Evolutionary conservation across 176 grass and related monocot species (phyloP).

Genomic region (Ensete glaucum): DNA sequence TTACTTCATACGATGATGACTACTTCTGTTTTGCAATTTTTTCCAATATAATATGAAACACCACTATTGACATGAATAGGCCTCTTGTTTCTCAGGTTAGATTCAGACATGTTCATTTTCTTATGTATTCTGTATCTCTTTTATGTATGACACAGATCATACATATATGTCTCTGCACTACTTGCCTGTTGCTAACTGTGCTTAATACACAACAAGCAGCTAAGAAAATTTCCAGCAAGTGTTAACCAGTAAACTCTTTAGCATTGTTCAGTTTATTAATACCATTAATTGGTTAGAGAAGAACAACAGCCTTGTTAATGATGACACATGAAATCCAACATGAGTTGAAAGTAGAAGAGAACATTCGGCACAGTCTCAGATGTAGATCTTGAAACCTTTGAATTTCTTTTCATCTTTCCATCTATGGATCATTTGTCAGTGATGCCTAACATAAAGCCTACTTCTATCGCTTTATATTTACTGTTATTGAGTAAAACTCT

Average conservation of each 20-base stretch:
- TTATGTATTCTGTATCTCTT: not conserved
- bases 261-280: not conserved
- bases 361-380: too few relatives aligned
- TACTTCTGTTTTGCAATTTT: not conserved
- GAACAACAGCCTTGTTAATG: too few relatives aligned
- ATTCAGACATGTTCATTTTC: not conserved
- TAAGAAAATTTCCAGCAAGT: too few relatives aligned
- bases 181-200: not conserved
- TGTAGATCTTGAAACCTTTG: too few relatives aligned
- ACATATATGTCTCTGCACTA: too few relatives aligned
- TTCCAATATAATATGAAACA: not conserved
- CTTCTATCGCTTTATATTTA: not conserved
- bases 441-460: too few relatives aligned
- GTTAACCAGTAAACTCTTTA: not conserved
- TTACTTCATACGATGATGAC: not conserved
- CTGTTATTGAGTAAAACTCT: conserved; percentile 9
- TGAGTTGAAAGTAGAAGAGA: too few relatives aligned
- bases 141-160: not conserved
- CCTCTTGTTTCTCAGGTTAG: conserved; percentile 88
- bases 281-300: too few relatives aligned
- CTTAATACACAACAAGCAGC: not conserved
- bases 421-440: too few relatives aligned
- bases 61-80: conserved; percentile 63
- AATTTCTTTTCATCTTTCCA: too few relatives aligned
- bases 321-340: too few relatives aligned